These are phyloP conservation scores for Yamadazyma takamatsuzukensis DNA, from an alignment of 805 yeast species.

Conservation along the genomic window DNA sequence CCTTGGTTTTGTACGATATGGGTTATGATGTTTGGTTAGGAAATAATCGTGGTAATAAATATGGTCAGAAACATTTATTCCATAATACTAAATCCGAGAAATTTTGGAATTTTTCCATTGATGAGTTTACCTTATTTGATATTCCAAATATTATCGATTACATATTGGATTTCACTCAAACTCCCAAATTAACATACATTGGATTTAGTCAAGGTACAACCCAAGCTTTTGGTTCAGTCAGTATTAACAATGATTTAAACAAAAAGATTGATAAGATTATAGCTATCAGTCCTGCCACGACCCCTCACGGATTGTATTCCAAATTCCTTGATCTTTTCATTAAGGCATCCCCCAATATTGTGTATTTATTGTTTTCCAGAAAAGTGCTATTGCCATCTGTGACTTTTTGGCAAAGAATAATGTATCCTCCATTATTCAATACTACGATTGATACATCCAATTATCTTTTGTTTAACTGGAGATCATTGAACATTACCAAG, in stretches of 20 bases:
- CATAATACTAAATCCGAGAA: conserved; percentile 33
- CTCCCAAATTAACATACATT: conserved; percentile 54
- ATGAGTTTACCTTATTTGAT: conserved; percentile 88
- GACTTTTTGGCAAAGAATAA: conserved; percentile 71
- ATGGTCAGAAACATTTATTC: conserved; percentile 68
- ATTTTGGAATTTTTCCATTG: conserved; percentile 90
- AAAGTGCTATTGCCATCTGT: conserved; percentile 74
- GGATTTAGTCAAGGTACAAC: conserved; percentile 96
- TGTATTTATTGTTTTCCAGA: conserved; percentile 70
- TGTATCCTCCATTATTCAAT: conserved; percentile 74
- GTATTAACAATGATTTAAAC: conserved; percentile 63
- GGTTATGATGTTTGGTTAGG: conserved; percentile 97
- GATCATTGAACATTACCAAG: conserved; percentile 61
- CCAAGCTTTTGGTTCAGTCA: conserved; percentile 81
- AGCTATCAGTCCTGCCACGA: conserved; percentile 91
- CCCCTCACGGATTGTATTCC: conserved; percentile 81
- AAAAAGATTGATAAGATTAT: conserved; percentile 53
- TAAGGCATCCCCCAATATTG: conserved; percentile 69
- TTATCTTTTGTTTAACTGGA: conserved; percentile 75
- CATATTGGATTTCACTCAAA: conserved; percentile 49
- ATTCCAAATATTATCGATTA: conserved; percentile 82
- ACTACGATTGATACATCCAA: conserved; percentile 70
- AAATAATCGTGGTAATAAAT: conserved; percentile 59
- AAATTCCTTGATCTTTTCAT: conserved; percentile 71
- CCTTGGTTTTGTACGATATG: conserved; percentile 68